A percentile compares a stretch with the other conserved stretches of the same genome.
These are phyloP conservation scores for Magnolia officinalis DNA, from an alignment of 164 flowering plant genomes.

Conservation along the genomic window DNA sequence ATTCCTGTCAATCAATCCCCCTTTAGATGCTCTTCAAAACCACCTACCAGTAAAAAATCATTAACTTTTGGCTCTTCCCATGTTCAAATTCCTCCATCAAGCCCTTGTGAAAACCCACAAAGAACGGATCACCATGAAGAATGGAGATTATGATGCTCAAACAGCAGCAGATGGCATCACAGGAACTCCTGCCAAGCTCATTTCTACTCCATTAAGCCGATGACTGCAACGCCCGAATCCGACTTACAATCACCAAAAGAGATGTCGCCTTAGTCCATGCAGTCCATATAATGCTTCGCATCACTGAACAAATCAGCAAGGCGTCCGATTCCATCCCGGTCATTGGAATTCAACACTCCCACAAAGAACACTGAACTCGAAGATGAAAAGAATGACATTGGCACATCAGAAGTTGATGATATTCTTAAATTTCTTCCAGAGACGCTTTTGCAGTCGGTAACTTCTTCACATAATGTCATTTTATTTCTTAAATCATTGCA, in stretches of 20 bases:
- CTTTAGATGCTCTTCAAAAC: constrained; percentile 14
- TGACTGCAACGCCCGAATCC: constrained; percentile 55
- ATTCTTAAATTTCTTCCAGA: constrained; percentile 50
- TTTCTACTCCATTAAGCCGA: constrained; percentile 49
- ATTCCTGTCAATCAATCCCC: constrained; percentile 17
- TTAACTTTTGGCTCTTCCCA: background rate
- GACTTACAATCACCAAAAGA: constrained; percentile 55
- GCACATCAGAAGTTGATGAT: constrained; percentile 31
- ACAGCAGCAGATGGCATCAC: constrained; percentile 8
- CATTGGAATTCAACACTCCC: constrained; percentile 62
- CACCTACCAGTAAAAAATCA: constrained; percentile 1
- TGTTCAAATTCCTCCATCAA: constrained; percentile 3
- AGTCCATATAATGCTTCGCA: constrained; percentile 41
- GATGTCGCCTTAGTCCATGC: constrained; percentile 51
- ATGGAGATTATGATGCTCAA: constrained; percentile 17
- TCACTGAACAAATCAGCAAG: constrained; percentile 41
- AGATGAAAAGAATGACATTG: constrained; percentile 12
- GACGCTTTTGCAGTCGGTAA: constrained; percentile 69
- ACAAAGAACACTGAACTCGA: constrained; percentile 25
- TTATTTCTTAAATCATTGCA: no score
- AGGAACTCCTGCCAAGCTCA: constrained; percentile 32
- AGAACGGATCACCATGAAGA: constrained; percentile 1
- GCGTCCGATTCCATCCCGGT: constrained; percentile 37
- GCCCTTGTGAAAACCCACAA: constrained; percentile 20
- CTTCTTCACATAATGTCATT: background rate